Percentiles rank a stretch among this genome's conserved stretches.
Conservation (phyloP, 1,284 basidiomycete species). For the Microbotryum lychnidis-dioicae region DNA sequence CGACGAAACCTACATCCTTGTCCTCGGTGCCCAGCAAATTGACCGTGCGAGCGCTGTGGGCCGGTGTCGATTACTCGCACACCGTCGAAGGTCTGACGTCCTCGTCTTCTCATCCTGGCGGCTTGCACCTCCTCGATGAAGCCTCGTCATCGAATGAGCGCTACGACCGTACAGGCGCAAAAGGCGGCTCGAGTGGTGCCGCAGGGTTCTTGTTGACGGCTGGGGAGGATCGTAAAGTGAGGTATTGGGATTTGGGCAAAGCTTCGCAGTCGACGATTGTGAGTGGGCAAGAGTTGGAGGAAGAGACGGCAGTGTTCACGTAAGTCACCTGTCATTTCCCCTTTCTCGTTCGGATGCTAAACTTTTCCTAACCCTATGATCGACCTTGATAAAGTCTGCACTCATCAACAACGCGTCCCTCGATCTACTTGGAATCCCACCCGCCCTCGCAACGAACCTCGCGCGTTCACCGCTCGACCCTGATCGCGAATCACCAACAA, state of each 20-base stretch:
- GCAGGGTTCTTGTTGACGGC: constrained; percentile 67
- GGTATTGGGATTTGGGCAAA: constrained; percentile 67
- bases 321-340: constrained; percentile 38
- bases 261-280: constrained; percentile 63
- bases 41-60: no score
- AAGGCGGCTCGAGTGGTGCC: background rate
- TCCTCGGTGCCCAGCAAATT: no score
- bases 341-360: background rate
- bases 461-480: constrained; percentile 54
- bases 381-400: constrained; percentile 6
- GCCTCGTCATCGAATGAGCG: no score
- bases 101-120: no score
- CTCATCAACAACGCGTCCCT: constrained; percentile 15
- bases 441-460: background rate
- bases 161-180: background rate
- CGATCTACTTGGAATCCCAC: constrained; percentile 15
- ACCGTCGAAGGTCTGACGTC: no score
- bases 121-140: no score
- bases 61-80: no score
- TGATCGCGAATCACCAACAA: constrained; percentile 71
- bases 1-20: no score
- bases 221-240: constrained; percentile 69
- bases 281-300: constrained; percentile 59
- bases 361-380: background rate
- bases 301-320: constrained; percentile 62